Evolutionary conservation across 2,329 filamentous ascomycete species (phyloP).

Genomic region (Amylocarpus encephaloides): DNA sequence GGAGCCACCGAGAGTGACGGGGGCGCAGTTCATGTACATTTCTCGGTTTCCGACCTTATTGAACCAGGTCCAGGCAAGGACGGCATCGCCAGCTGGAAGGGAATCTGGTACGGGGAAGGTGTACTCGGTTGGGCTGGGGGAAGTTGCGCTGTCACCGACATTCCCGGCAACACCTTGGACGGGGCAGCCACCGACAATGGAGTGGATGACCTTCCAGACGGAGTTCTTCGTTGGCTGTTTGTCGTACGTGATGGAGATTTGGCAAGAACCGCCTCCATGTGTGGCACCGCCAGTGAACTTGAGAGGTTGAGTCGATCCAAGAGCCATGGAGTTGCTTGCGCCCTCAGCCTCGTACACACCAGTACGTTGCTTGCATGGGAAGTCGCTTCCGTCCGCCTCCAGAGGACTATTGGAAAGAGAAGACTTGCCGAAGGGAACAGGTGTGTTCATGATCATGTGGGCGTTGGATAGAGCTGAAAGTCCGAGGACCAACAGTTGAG

Average conservation of each 20-base stretch:
- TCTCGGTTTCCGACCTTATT: conserved; percentile 90
- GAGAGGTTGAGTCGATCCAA: conserved; percentile 57
- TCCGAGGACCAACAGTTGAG: conserved; percentile 45
- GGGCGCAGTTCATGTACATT: conserved; percentile 96
- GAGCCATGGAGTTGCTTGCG: conserved; percentile 51
- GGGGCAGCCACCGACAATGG: conserved; percentile 80
- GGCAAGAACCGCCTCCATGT: conserved; percentile 90
- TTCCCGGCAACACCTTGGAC: conserved; percentile 52
- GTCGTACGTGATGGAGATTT: conserved; percentile 80
- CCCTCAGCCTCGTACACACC: conserved; percentile 42
- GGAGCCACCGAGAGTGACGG: conserved; percentile 55
- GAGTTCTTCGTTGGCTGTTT: conserved; percentile 56
- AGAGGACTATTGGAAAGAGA: conserved; percentile 61
- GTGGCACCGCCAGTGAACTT: conserved; percentile 65
- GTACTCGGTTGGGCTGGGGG: conserved; percentile 49
- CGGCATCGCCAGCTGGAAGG: conserved; percentile 69
- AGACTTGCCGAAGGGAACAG: conserved; percentile 52
- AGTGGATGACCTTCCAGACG: conserved; percentile 84
- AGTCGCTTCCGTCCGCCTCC: conserved; percentile 53
- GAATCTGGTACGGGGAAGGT: conserved; percentile 63
- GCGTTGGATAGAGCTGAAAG: conserved; percentile 57
- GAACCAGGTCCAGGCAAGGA: conserved; percentile 90
- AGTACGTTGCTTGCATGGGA: conserved; percentile 70
- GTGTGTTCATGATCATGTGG: conserved; percentile 69
- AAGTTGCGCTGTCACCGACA: conserved; percentile 41